A percentile compares a stretch with the other conserved stretches of the same genome.
Conservation (phyloP, 495 filamentous ascomycete species). For the Penicillium silybi region DNA sequence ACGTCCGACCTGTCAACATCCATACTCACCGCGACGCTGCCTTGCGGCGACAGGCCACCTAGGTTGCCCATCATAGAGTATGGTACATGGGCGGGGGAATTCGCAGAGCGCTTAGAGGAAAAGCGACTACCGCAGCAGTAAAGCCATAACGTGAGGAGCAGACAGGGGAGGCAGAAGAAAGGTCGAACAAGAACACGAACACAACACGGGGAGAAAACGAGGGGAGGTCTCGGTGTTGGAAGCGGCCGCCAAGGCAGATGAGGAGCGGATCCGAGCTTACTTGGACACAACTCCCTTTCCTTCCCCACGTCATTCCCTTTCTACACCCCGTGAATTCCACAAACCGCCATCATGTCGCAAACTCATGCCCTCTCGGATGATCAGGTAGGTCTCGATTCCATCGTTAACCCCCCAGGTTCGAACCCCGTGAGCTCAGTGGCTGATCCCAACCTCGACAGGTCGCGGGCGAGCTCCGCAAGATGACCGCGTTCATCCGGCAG, state of each 20-base stretch:
- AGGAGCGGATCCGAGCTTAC: constrained; percentile 23
- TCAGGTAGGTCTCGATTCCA: constrained; percentile 50
- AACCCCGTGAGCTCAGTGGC: constrained; percentile 1
- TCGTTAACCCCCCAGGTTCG: background rate
- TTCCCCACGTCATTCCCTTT: constrained; percentile 22
- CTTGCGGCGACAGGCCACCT: constrained; percentile 78
- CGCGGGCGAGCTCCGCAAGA: constrained; percentile 93
- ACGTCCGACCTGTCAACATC: background rate
- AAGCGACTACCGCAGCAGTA: constrained; percentile 14
- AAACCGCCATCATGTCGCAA: constrained; percentile 72
- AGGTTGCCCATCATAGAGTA: constrained; percentile 62
- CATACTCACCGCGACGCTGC: constrained; percentile 74
- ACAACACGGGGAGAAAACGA: constrained; percentile 4
- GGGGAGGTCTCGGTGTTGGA: constrained; percentile 14
- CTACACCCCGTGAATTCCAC: constrained; percentile 19
- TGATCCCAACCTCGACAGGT: constrained; percentile 54
- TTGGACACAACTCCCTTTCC: constrained; percentile 21
- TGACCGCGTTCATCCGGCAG: constrained; percentile 99
- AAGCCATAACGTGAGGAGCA: constrained; percentile 23
- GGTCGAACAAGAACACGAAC: background rate
- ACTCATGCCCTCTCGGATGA: constrained; percentile 93
- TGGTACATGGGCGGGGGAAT: constrained; percentile 29
- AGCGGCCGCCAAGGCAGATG: constrained; percentile 23
- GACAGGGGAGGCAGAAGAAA: constrained; percentile 7
- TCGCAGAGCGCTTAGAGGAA: constrained; percentile 17